A percentile compares a stretch with the other conserved stretches of the same genome.
Evolutionary conservation across 139 green algal genomes (phyloP).

Genomic region (Pseudopediastrum boryanum): DNA sequence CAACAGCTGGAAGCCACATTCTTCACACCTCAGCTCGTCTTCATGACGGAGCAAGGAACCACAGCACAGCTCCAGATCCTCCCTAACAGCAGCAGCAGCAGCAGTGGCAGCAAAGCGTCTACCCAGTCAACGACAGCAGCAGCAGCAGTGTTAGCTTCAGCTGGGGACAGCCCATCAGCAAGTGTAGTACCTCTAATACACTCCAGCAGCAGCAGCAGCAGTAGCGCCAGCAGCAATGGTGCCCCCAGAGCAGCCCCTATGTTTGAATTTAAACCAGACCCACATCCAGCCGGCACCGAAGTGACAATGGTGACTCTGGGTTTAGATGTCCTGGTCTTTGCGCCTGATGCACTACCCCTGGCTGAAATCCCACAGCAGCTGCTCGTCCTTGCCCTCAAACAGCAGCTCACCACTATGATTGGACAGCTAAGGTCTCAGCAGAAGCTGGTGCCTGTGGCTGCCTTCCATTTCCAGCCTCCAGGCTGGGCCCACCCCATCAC

Average conservation of each 20-base stretch:
- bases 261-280: conserved; percentile 24
- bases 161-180: too few relatives aligned
- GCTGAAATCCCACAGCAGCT: neutral
- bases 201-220: conserved; percentile 8
- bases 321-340: conserved; percentile 23
- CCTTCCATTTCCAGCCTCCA: conserved; percentile 19
- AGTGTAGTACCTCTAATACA: too few relatives aligned
- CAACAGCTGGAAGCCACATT: conserved; percentile 14
- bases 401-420: conserved; percentile 3
- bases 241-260: neutral
- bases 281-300: neutral
- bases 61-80: neutral
- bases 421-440: conserved; percentile 8
- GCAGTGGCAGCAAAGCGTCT: conserved; percentile 4
- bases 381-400: conserved; percentile 15
- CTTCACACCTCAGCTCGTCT: conserved; percentile 5
- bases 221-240: neutral
- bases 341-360: neutral
- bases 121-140: neutral
- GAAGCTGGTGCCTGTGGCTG: neutral
- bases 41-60: neutral
- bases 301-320: neutral
- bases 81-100: neutral
- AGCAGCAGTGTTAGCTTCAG: conserved; percentile 10
- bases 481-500: conserved; percentile 46